These are phyloP conservation scores for Scheffersomyces quercinus DNA, from an alignment of 1,139 yeast genomes.

Conservation along the genomic window DNA sequence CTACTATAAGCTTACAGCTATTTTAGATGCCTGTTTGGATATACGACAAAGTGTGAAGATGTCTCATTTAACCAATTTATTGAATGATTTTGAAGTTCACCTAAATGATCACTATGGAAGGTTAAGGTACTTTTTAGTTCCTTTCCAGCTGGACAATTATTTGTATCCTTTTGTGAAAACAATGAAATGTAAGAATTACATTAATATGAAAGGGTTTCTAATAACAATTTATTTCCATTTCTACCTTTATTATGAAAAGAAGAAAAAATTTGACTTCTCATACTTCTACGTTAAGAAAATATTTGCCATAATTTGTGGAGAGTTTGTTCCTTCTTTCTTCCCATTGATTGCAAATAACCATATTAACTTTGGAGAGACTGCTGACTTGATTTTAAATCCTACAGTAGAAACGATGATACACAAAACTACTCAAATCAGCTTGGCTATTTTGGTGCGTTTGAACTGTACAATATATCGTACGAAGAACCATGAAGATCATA, in stretches of 20 bases:
- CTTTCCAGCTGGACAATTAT: conserved; percentile 24
- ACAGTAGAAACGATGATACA: conserved; percentile 30
- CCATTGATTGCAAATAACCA: conserved; percentile 29
- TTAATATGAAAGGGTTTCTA: conserved; percentile 32
- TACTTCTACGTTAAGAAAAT: conserved; percentile 25
- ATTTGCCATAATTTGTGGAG: conserved; percentile 21
- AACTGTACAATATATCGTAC: conserved; percentile 11
- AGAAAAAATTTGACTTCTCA: conserved; percentile 12
- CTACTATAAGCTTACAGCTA: conserved; percentile 18
- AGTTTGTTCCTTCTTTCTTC: conserved; percentile 30
- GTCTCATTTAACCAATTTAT: conserved; percentile 19
- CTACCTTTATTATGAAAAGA: conserved; percentile 19
- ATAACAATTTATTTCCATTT: conserved; percentile 28
- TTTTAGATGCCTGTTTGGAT: conserved; percentile 27
- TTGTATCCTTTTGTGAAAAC: conserved; percentile 31
- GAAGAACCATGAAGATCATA: conserved; percentile 19
- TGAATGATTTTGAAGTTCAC: conserved; percentile 31
- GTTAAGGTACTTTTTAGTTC: conserved; percentile 23
- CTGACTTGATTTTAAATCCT: conserved; percentile 41
- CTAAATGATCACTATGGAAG: conserved; percentile 23
- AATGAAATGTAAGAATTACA: conserved; percentile 31
- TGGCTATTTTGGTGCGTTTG: conserved; percentile 20
- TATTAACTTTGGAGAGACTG: conserved; percentile 32
- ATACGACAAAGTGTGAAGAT: conserved; percentile 20
- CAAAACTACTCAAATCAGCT: conserved; percentile 27